Evolutionary conservation across 345 rosid genomes (phyloP), one percentile per base, ranked within the genome.

Genomic region (Erodium maritimum): DNA sequence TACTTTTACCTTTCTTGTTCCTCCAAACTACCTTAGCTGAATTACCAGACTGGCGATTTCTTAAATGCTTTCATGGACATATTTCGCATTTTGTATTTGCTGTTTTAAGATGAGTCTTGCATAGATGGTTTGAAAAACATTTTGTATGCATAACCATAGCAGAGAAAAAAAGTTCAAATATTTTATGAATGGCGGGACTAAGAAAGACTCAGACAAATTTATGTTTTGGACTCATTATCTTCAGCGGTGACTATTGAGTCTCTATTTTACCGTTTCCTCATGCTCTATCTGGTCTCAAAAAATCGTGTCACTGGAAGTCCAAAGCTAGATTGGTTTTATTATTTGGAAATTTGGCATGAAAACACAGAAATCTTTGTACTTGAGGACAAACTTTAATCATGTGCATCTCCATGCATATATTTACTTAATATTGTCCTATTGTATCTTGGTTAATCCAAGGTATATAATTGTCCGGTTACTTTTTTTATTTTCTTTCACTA

Each of bases 251-350:
- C 48, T 10, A 42, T 12, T 42, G 51, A 45, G 21, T 23, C 12
- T 21, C 61, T 58, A 37, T 3, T 58, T 19, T 21, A 20, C 20
- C 16, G 12, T 37, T 48, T 33, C 61, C 61, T 33, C 25, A 37
- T 58, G 61, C 61, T 33, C 46, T 45, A 29, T 58, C 50, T 50
- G 46, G 21, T 33, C 23, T 58, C 46, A 22, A 7, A 45, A 58
- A 0, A 3, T n/a, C 56, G 22, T 51, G 45, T 52, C 17, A n/a
- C 21, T 52, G 23, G 17, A 34, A 54, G 52, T 25, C n/a, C 12
- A 22, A 16, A 33, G 19, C 1, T 22, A 55, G 4, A 19, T 19
- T 54, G 5, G 23, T 54, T n/a, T 48, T 16, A 29, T 50, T 17
- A 19, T 60, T 48, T 46, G 63, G 45, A 48, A 57, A 4, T 52